phyloP scores from a whole-genome alignment of 2,329 filamentous ascomycete genomes.

The Metarhizium sp. region DNA sequence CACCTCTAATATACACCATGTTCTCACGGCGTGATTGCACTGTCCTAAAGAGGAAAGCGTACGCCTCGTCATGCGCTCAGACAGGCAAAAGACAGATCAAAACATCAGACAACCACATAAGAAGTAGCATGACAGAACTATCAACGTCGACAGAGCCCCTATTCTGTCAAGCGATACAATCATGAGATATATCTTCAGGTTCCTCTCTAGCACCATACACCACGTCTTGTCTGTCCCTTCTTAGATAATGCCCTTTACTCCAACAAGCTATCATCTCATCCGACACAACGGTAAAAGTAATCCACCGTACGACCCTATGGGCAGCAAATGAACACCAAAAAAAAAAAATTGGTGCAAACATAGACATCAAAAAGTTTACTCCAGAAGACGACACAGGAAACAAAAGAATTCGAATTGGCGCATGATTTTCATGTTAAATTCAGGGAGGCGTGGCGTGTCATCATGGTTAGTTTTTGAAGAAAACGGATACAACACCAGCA shows the following conservation, averaged over 20 bases:
- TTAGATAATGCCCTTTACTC: neutral
- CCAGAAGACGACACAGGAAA: neutral
- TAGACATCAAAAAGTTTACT: neutral
- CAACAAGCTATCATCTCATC: neutral
- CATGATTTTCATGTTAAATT: conserved; percentile 4
- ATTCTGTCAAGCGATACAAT: neutral
- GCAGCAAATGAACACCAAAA: neutral
- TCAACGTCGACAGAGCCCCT: neutral
- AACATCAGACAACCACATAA: neutral
- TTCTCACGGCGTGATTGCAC: no score
- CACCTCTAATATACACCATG: neutral
- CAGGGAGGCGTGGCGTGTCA: conserved; percentile 9
- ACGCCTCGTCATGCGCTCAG: neutral
- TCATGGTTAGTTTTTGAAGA: conserved; percentile 1
- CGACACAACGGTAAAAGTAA: neutral
- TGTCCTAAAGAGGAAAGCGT: neutral
- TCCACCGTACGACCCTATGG: neutral
- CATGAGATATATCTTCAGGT: neutral
- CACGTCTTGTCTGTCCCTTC: neutral
- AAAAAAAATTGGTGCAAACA: neutral
- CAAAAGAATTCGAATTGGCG: neutral
- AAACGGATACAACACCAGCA: neutral
- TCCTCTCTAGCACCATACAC: neutral
- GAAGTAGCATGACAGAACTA: neutral
- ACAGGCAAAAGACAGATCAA: neutral